Conservation (phyloP, 2,329 filamentous ascomycete species). For the Lecanoromycetidae sp. region DNA sequence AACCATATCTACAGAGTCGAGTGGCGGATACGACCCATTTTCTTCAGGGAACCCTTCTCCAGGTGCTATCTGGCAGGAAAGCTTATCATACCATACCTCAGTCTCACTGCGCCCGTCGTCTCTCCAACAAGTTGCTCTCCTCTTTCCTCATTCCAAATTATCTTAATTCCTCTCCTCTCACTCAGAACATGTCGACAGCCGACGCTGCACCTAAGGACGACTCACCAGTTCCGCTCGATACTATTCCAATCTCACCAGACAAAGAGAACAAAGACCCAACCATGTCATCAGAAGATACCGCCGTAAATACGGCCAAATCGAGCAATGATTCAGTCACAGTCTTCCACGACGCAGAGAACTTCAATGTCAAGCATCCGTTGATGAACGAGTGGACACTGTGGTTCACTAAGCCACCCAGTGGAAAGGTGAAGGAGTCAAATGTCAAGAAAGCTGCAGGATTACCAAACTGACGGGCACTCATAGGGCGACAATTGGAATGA, state of each 20-base stretch:
- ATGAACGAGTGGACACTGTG: conserved; percentile 97
- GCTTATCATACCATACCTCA: no score
- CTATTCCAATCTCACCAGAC: conserved; percentile 39
- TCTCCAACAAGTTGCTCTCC: no score
- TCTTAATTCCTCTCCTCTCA: not conserved
- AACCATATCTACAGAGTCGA: no score
- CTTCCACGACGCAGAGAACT: conserved; percentile 97
- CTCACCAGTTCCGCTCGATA: conserved; percentile 42
- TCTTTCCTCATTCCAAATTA: not conserved
- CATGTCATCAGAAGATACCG: conserved; percentile 26
- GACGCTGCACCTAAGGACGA: conserved; percentile 36
- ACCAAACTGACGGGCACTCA: conserved; percentile 18
- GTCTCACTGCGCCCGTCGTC: no score
- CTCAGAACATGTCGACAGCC: conserved; percentile 10
- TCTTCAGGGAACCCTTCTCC: no score
- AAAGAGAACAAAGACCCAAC: conserved; percentile 46
- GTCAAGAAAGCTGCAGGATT: no score
- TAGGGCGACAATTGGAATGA: conserved; percentile 98
- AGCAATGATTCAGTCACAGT: conserved; percentile 66
- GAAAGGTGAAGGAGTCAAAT: no score
- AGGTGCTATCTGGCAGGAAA: no score
- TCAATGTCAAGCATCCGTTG: conserved; percentile 97
- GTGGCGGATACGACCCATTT: no score
- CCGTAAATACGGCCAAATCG: conserved; percentile 28
- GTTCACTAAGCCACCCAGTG: conserved; percentile 97